Evolutionary conservation across 2,329 filamentous ascomycete species (phyloP), one percentile per base, ranked within the genome.

Genomic region (Ophiocordyceps polyrhachis-furcata): DNA sequence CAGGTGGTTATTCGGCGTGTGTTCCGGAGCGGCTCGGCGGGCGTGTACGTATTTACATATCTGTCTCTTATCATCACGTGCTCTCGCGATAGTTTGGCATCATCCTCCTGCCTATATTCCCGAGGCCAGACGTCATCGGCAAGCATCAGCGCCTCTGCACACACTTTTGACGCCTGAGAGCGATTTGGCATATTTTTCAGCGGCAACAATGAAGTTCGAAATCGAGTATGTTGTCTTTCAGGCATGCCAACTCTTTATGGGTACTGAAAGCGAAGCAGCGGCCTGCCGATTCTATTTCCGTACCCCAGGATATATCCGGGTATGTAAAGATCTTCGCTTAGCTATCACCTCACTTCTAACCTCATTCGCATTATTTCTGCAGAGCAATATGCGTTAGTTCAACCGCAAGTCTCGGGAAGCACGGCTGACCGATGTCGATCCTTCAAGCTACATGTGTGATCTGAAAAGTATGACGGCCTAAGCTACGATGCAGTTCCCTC

Each of bases 241-340:
- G 4, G 14, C 17, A 31, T 29, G 35, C 44, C 44, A 13, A 1
- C 12, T 8, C 15, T 14, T 35, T 25, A 40, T 35, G 9, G 15
- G 11, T 28, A 38, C 52, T 59, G 41, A 59, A 41, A 13, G 29
- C 43, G n/a, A 23, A n/a, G 6, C 45, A 76, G 72, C 55, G 71
- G 75, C 46, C 59, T 76, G 20, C 70, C 70, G 41, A 64, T 76
- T 44, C 64, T 76, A 51, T 76, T 76, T 51, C 72, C 72, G 19
- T 76, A 76, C 45, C 72, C 72, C 31, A 65, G 68, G 54, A 76
- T 76, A 54, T 76, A 76, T 52, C 71, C 71, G 61, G 69, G 69
- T 69, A 56, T 50, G 62, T 54, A 28, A 28, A 35, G 40, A 11
- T 15, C 29, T 28, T n/a, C n/a, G 4, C 17, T 38, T 35, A 3